phyloP scores from a whole-genome alignment of 2,329 filamentous ascomycete genomes.

The Samsoniella hepiali region DNA sequence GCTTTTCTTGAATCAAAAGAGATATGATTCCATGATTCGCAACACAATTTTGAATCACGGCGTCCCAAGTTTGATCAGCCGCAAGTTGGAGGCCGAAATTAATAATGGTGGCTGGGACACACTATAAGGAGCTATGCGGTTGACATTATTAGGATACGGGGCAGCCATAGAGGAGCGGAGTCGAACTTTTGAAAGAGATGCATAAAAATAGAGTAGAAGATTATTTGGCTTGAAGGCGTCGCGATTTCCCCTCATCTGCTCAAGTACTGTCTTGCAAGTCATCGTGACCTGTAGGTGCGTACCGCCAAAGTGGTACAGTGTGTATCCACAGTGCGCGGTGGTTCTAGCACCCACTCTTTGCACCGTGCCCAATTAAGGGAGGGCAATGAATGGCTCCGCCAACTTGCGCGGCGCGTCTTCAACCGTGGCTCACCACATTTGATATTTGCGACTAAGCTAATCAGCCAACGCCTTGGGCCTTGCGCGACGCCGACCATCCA shows the following conservation, averaged over 20 bases:
- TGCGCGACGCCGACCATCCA: conserved; percentile 9
- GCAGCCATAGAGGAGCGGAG: background rate
- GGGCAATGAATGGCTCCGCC: conserved; percentile 7
- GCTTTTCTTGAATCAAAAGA: conserved; percentile 86
- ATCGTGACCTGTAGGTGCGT: no score
- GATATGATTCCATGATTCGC: conserved; percentile 85
- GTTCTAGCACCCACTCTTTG: conserved; percentile 4
- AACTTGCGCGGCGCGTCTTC: conserved; percentile 27
- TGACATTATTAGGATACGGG: background rate
- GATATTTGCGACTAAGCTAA: conserved; percentile 1
- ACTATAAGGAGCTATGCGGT: conserved; percentile 26
- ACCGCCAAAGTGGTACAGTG: conserved; percentile 14
- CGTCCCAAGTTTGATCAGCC: conserved; percentile 82
- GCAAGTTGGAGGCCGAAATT: conserved; percentile 89
- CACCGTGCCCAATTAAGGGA: conserved; percentile 27
- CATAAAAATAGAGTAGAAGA: background rate
- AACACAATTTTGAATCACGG: conserved; percentile 84
- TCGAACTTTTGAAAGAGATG: background rate
- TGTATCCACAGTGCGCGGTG: conserved; percentile 21
- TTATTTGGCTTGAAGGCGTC: background rate
- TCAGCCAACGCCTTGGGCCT: background rate
- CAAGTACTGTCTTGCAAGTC: no score
- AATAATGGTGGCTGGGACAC: conserved; percentile 98
- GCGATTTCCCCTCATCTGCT: background rate
- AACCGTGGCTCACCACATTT: conserved; percentile 22